Evolutionary conservation across 805 yeast genomes (phyloP), one percentile per base, ranked within the genome.

Genomic region (Metschnikowia colocasiae): DNA sequence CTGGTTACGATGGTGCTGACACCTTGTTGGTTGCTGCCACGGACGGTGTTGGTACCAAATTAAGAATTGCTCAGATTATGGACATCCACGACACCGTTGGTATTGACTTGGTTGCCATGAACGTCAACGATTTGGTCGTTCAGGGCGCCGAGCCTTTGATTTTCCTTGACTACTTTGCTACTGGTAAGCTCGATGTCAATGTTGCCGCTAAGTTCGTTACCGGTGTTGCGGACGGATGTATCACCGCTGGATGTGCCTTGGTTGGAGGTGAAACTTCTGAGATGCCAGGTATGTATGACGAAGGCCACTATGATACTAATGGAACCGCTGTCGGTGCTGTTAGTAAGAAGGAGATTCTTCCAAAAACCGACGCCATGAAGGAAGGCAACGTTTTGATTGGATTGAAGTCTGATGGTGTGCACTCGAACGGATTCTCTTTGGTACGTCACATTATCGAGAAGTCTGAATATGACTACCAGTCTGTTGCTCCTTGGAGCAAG

Each of bases 261-360:
- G 97, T 94, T 45, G 99, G 99, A 47, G 99, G 99, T 56, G 99
- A 94, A 71, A 94, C 99, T 32, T 86, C 96, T 46, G 99, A 94
- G 75, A 94, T 94, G 99, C 99, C 99, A 23, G 99, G 99, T 55
- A 88, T 94, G 87, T 94, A 94, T 62, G 87, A 84, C 50, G 89
- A 83, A 47, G 95, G 95, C 29, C 98, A 94, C 69, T 94, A 94
- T 64, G 99, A 94, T 68, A 91, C 97, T 51, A 94, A 92, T 62
- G 99, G 99, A 68, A 95, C 99, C 31, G 95, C 97, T 45, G 91
- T 94, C 37, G 99, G 99, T 61, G 99, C 99, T 12, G 97, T 94
- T 4, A 72, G 79, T 56, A 88, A 85, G 60, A 68, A 72, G 47
- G 76, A 79, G 51, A 80, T 94, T 41, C 74, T 94, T 55, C 99